These are phyloP conservation scores for Aspergillus pseudoglaucus DNA, from an alignment of 2,329 filamentous ascomycete species.

Conservation along the genomic window DNA sequence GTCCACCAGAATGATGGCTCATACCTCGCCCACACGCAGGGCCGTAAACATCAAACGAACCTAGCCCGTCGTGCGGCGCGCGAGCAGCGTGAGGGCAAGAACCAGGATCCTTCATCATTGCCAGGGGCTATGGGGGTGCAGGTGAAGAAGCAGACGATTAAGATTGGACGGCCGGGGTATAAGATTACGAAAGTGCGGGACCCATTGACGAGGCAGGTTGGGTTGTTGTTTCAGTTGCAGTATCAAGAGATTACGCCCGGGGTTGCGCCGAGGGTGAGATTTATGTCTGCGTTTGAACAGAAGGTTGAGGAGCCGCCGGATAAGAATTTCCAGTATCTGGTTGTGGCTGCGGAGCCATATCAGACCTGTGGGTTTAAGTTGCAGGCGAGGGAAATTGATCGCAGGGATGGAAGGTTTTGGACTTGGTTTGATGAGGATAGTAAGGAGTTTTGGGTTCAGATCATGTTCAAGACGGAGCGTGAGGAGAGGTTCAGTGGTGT, in stretches of 20 bases:
- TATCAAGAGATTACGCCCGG: constrained; percentile 82
- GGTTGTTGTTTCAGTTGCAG: constrained; percentile 90
- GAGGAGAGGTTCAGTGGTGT: constrained; percentile 77
- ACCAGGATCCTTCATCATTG: constrained; percentile 55
- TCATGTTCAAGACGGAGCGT: constrained; percentile 97
- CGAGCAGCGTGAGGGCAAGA: constrained; percentile 81
- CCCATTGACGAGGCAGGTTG: constrained; percentile 78
- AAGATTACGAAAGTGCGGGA: constrained; percentile 96
- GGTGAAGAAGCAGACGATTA: constrained; percentile 76
- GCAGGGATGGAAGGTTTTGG: constrained; percentile 81
- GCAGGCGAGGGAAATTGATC: constrained; percentile 86
- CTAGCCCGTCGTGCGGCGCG: constrained; percentile 90
- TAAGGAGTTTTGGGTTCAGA: constrained; percentile 96
- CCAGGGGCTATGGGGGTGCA: constrained; percentile 72
- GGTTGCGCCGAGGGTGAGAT: constrained; percentile 74
- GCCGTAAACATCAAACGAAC: constrained; percentile 98
- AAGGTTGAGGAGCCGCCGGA: constrained; percentile 87
- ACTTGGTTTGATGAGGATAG: constrained; percentile 91
- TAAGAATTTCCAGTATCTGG: constrained; percentile 87
- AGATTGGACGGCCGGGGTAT: constrained; percentile 94
- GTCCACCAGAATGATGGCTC: constrained; percentile 99
- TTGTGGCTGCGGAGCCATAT: constrained; percentile 94
- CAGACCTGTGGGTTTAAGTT: constrained; percentile 97
- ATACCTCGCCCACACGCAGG: constrained; percentile 96
- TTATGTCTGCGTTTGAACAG: constrained; percentile 98